Evolutionary conservation across 805 yeast genomes (phyloP), one percentile per base, ranked within the genome.

Genomic region (Pichia californica): DNA sequence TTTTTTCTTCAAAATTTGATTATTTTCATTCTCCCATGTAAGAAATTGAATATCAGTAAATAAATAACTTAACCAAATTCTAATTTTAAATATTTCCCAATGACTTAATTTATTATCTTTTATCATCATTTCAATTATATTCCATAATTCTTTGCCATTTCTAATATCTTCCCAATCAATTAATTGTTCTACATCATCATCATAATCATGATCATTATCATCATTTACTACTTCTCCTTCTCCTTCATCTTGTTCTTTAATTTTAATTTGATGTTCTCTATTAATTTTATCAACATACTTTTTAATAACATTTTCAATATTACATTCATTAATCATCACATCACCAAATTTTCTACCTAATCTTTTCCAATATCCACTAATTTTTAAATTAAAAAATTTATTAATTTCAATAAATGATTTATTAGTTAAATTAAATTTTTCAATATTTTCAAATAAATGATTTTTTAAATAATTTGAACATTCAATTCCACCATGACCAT

Each of bases 401-500:
- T 80, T 66, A 33, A 89, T 54, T 3, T 67, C 64, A 38, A 68
- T 54, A 19, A 69, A 57, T 5, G 52, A 43, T 6, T 47, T 48
- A 53, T 55, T 73, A 62, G 43, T 64, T 55, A 40, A 59, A 56
- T 44, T 67, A 39, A 59, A 69, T 30, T 49, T 53, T 50, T 79
- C 95, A 57, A 75, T 76, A 53, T 61, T 70, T 51, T 56, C 58
- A 43, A 71, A 79, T 26, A 93, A 67, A 43, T 78, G 67, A 3
- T 69, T 62, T 18, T 71, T 64, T 11, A 89, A 66, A 54, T 73
- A 83, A 20, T 68, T 71, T 36, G 88, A 72, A 54, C 95, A 86
- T 42, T 81, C 80, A 20, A 70, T 71, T 19, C 96, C 95, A 7
- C 98, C 99, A 64, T 93, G 99, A 9, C 99, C 99, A 64, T 93